phyloP scores from a whole-genome alignment of 257 asterid species.

The Anisodus tanguticus region DNA sequence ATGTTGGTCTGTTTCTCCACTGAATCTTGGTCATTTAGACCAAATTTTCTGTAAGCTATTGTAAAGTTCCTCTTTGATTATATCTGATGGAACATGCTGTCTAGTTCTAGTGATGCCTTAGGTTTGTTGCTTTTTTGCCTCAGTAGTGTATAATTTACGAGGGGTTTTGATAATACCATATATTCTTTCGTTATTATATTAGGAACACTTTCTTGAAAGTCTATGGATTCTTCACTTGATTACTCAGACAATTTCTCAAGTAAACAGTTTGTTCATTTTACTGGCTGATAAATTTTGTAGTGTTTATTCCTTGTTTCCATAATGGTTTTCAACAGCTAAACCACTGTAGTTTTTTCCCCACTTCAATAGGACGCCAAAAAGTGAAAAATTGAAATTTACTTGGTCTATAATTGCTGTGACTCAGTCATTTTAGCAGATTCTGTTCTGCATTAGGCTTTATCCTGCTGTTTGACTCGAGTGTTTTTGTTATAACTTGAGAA shows the following conservation, averaged over 20 bases:
- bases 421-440: neutral
- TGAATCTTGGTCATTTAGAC: neutral
- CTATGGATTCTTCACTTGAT: neutral
- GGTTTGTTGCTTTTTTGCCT: neutral
- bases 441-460: neutral
- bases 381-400: neutral
- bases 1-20: neutral
- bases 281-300: neutral
- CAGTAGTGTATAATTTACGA: neutral
- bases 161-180: neutral
- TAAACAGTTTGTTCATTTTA: neutral
- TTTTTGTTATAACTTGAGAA: neutral
- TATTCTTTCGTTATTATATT: neutral
- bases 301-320: neutral
- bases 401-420: neutral
- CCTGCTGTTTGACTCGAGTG: too few relatives aligned
- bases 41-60: neutral
- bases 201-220: neutral
- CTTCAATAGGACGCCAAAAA: too few relatives aligned
- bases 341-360: too few relatives aligned
- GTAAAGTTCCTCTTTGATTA: neutral
- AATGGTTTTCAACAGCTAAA: neutral
- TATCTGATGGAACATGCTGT: neutral
- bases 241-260: neutral
- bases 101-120: neutral